phyloP scores from a whole-genome alignment of 1,284 basidiomycete genomes.

The Amylostereum areolatum region DNA sequence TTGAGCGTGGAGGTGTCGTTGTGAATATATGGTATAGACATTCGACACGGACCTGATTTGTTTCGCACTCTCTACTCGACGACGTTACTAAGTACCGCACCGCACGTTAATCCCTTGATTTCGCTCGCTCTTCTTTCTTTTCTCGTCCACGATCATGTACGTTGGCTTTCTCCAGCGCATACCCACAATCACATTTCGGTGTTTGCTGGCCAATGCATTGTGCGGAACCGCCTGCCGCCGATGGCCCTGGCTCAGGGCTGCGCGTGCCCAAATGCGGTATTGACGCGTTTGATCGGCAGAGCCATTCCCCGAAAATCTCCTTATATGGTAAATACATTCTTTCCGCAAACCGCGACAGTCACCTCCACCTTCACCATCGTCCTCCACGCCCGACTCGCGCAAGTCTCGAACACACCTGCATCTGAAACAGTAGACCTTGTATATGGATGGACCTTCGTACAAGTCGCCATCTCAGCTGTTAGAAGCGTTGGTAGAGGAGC shows the following conservation, averaged over 20 bases:
- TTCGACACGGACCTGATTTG: constrained; percentile 12
- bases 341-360: not conserved
- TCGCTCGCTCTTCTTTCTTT: constrained; percentile 6
- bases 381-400: not conserved
- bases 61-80: constrained; percentile 5
- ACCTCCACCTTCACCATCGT: not conserved
- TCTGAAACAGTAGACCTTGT: not conserved
- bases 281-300: constrained; percentile 1
- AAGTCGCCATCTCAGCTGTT: constrained; percentile 10
- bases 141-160: constrained; percentile 4
- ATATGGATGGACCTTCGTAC: not conserved
- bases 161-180: constrained; percentile 2
- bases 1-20: not conserved
- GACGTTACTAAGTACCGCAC: constrained; percentile 9
- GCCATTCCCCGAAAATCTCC: not conserved
- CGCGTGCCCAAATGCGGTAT: no score
- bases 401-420: not conserved
- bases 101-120: constrained; percentile 11
- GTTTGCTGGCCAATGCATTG: not conserved
- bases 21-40: not conserved
- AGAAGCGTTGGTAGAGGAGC: constrained; percentile 30
- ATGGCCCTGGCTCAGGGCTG: no score
- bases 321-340: not conserved
- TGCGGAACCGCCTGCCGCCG: no score
- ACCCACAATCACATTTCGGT: constrained; percentile 8